Percentiles rank a stretch among this genome's conserved stretches.
phyloP scores from a whole-genome alignment of 345 rosid species.

The Gossypium anomalum region DNA sequence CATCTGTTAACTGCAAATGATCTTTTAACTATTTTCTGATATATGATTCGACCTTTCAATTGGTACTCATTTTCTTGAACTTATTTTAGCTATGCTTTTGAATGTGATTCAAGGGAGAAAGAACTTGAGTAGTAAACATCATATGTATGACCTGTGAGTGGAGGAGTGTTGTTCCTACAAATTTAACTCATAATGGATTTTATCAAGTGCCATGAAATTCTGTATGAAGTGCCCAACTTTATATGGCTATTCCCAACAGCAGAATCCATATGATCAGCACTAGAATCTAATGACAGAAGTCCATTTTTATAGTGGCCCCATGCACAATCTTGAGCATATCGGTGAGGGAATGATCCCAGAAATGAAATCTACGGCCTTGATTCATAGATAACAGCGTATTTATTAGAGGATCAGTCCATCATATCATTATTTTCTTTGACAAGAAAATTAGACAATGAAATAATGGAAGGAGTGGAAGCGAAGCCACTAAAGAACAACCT shows the following conservation, averaged over 20 bases:
- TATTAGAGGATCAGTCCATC: neutral
- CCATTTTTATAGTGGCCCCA: neutral
- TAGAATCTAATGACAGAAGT: neutral
- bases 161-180: too few species aligned
- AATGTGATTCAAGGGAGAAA: neutral
- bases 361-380: neutral
- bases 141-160: too few species aligned
- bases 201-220: too few species aligned
- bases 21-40: neutral
- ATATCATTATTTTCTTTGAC: neutral
- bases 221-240: too few species aligned
- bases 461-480: conserved; percentile 23
- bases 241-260: neutral
- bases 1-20: neutral
- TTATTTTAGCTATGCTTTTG: neutral
- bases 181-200: too few species aligned
- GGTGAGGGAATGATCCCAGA: neutral
- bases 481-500: conserved; percentile 28
- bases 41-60: neutral
- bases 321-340: neutral
- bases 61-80: neutral
- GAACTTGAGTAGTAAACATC: neutral
- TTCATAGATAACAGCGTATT: neutral
- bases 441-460: conserved; percentile 1
- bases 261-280: neutral